Base-by-base conservation (phyloP, 1,284 basidiomycete species). In the Apiotrichum laibachii region DNA sequence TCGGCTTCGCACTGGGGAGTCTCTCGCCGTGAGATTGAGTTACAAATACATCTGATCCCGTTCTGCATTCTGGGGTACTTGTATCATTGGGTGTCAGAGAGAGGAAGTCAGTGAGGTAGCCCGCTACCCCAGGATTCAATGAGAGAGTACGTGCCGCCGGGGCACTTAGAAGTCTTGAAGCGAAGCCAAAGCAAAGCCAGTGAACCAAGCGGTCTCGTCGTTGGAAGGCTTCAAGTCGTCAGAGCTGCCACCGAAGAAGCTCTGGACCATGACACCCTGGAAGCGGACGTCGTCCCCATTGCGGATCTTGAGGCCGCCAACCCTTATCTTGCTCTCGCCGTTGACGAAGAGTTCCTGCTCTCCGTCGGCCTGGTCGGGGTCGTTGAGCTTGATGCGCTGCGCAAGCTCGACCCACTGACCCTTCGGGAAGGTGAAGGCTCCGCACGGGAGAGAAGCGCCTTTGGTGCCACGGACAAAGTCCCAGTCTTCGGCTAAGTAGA, bases 301-400 rank as follows among this genome's bases (percentile, higher is more conserved):
- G 48, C 82, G 76, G 43, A 86, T 76, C 53, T 82, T 79, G 31
- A 87, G 76, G 31, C 83, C 83, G 13, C 59, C 67, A 42, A 85
- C 79, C 52, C 74, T 81, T 71, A 86, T 80, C 56, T 83, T 81
- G 65, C 82, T 84, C 74, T 83, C 67, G 48, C 85, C 85, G 62
- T 84, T 80, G 47, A 82, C 81, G 67, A 82, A 85, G 45, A 87
- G 72, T 72, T 86, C 82, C 35, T 73, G 75, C 64, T 78, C 70
- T 2, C 85, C 77, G 60, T 78, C 74, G 61, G 88, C 63, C 43
- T 63, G 55, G 3, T 76, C 84, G 8, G 82, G 64, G 10, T 81
- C 77, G 68, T 89, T 88, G 58, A 89, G 67, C 72, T 82, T 85
- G 55, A 88, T 78, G n/a, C 86, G 78, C 60, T 86, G 80, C 0